A percentile compares a stretch with the other conserved stretches of the same genome.
Evolutionary conservation across 2,329 filamentous ascomycete genomes (phyloP).

Genomic region (Cladobotryum mycophilum): DNA sequence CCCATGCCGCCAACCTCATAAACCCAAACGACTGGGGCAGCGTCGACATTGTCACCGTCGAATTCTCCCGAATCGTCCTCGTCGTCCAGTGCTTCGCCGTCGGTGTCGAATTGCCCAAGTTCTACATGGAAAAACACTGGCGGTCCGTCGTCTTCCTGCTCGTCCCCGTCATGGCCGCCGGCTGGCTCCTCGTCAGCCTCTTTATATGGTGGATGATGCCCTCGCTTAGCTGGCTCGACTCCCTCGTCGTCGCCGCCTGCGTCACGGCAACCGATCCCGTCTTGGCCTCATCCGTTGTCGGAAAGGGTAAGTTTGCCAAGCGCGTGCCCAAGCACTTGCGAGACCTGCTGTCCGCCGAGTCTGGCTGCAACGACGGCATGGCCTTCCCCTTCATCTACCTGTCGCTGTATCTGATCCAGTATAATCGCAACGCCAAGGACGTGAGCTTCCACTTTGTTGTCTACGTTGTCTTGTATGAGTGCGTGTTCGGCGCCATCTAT

Average conservation of each 20-base stretch:
- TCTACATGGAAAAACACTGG: constrained; percentile 99
- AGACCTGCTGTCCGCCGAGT: constrained; percentile 91
- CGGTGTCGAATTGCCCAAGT: constrained; percentile 82
- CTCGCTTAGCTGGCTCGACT: constrained; percentile 80
- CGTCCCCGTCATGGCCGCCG: constrained; percentile 93
- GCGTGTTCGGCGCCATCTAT: constrained; percentile 83
- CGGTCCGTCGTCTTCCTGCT: constrained; percentile 82
- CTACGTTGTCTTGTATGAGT: constrained; percentile 88
- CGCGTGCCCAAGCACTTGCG: constrained; percentile 94
- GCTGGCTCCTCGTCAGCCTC: constrained; percentile 86
- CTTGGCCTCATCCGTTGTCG: constrained; percentile 92
- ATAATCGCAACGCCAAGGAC: constrained; percentile 59
- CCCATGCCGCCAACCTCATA: constrained; percentile 75
- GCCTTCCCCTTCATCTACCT: constrained; percentile 97
- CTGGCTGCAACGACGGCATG: constrained; percentile 99
- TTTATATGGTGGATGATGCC: constrained; percentile 90
- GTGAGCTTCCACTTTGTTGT: constrained; percentile 85
- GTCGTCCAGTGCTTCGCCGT: constrained; percentile 92
- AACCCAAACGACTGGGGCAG: constrained; percentile 72
- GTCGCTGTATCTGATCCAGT: constrained; percentile 81
- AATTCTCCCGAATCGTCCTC: constrained; percentile 82
- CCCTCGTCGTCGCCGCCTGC: constrained; percentile 80
- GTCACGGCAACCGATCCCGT: constrained; percentile 97
- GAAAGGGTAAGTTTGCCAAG: constrained; percentile 98
- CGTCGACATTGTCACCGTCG: constrained; percentile 78